Evolutionary conservation across 768 basidiomycete genomes (phyloP).

Genomic region (Amanita phalloides): DNA sequence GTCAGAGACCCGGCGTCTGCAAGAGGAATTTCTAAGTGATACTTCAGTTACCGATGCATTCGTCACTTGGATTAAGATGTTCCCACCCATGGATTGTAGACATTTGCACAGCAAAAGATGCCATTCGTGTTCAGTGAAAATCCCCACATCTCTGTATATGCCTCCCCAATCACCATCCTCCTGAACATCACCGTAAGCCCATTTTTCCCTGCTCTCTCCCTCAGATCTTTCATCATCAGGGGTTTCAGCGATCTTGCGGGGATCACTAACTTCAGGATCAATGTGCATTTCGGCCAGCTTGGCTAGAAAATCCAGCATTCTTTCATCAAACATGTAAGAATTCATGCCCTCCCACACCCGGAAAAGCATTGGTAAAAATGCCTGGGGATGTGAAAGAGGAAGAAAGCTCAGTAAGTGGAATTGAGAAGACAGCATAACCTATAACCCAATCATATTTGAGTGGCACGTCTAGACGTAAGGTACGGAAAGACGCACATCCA

Average conservation of each 20-base stretch:
- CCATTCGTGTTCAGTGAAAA: conserved; percentile 81
- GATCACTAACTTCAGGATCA: conserved; percentile 68
- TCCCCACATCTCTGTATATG: conserved; percentile 78
- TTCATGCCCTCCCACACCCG: conserved; percentile 84
- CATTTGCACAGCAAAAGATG: conserved; percentile 84
- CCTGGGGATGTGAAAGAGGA: conserved; percentile 76
- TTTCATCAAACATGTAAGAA: conserved; percentile 82
- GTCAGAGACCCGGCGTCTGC: conserved; percentile 67
- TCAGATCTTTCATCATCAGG: conserved; percentile 61
- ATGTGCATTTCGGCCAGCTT: conserved; percentile 73
- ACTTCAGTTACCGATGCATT: conserved; percentile 2
- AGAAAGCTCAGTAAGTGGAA: conserved; percentile 82
- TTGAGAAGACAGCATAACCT: conserved; percentile 73
- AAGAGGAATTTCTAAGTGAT: conserved; percentile 49
- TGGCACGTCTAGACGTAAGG: not conserved
- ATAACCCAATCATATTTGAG: conserved; percentile 5
- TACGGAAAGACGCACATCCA: conserved; percentile 44
- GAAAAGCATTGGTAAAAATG: conserved; percentile 76
- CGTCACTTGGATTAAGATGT: not conserved
- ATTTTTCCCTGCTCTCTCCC: conserved; percentile 48
- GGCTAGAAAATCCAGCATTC: conserved; percentile 78
- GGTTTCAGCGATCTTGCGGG: conserved; percentile 49
- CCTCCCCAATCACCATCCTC: conserved; percentile 47
- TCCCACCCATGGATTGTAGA: conserved; percentile 68
- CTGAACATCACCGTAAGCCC: conserved; percentile 33